Evolutionary conservation across 768 basidiomycete species (phyloP), one percentile per base, ranked within the genome.

Genomic region (Boletus rubescentipes): DNA sequence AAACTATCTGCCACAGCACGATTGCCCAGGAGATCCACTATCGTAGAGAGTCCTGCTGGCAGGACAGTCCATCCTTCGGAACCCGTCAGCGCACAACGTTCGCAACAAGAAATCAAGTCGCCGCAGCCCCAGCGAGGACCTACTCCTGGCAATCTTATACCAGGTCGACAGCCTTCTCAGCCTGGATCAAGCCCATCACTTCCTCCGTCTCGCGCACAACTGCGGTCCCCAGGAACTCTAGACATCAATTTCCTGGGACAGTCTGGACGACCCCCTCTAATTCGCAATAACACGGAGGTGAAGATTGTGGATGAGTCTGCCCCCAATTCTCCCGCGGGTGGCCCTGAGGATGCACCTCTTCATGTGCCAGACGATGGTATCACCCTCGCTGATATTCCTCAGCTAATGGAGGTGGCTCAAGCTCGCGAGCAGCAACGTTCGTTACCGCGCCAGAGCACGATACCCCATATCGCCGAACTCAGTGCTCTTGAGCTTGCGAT

Each of bases 1-100:
- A 98, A 98, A 68, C 77, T 96, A 38, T 97, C 94, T 30, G 91
- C 95, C 45, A 96, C 93, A 2, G 93, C 97, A 26, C 84, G 89
- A 42, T 67, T 96, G 52, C 93, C 96, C 6, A 94, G 92, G 71
- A 87, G 94, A 35, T 97, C 96, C 23, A 98, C 92, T 9, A 86
- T 99, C 38, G 87, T 99, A 45, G 96, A 99, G 71, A 93, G 91
- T 62, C 97, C 97, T 38, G 81, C 92, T 11, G 95, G 94, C 38
- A 84, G 87, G 67, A 86, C 84, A 54, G 93, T 89, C 6, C 87
- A 91, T 62, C 80, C 88, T 16, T 83, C 84, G 0, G 86, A 91
- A 51, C 71, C 77, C 10, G 60, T 79, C 15, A 76, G 72, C 46
- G 65, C 71, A 9, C 83, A 84, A 58, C 79, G 76, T 51, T 72